Evolutionary conservation across 768 basidiomycete genomes (phyloP).

Genomic region (Pleurotus sapidus): DNA sequence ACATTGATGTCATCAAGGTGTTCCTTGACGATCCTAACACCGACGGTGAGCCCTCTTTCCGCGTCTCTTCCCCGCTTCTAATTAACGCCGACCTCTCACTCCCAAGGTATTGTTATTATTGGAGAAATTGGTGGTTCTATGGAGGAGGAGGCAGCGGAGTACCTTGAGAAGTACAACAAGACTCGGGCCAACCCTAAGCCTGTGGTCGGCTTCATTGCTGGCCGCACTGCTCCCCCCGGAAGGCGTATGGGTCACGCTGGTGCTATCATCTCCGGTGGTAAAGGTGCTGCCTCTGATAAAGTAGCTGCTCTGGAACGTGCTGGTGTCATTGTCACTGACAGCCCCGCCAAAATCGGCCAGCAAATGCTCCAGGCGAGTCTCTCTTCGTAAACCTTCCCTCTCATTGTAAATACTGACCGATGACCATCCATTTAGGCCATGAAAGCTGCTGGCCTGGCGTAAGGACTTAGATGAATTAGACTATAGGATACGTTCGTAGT

Average conservation of each 20-base stretch:
- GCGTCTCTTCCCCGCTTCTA: background rate
- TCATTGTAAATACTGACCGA: too few species aligned
- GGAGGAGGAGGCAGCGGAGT: conserved; percentile 99
- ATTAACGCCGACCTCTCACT: background rate
- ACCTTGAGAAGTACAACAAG: conserved; percentile 91
- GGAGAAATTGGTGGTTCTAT: conserved; percentile 99
- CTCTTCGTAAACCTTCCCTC: conserved; percentile 4
- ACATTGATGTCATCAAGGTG: conserved; percentile 93
- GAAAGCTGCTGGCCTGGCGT: conserved; percentile 62
- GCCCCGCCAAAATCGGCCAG: conserved; percentile 90
- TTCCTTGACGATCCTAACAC: conserved; percentile 94
- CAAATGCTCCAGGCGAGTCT: conserved; percentile 78
- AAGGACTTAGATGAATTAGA: conserved; percentile 20
- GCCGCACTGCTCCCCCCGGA: conserved; percentile 95
- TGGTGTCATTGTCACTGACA: conserved; percentile 90
- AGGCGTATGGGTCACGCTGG: conserved; percentile 98
- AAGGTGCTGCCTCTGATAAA: conserved; percentile 95
- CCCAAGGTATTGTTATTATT: conserved; percentile 88
- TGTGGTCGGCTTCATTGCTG: conserved; percentile 97
- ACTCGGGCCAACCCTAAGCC: conserved; percentile 86
- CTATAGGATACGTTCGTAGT: conserved; percentile 11
- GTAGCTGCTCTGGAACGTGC: conserved; percentile 88
- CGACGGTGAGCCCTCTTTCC: conserved; percentile 56
- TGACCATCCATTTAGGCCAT: conserved; percentile 54
- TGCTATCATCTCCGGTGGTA: conserved; percentile 97